phyloP scores from a whole-genome alignment of 2,329 filamentous ascomycete genomes.

The Aspergillus nomiae region DNA sequence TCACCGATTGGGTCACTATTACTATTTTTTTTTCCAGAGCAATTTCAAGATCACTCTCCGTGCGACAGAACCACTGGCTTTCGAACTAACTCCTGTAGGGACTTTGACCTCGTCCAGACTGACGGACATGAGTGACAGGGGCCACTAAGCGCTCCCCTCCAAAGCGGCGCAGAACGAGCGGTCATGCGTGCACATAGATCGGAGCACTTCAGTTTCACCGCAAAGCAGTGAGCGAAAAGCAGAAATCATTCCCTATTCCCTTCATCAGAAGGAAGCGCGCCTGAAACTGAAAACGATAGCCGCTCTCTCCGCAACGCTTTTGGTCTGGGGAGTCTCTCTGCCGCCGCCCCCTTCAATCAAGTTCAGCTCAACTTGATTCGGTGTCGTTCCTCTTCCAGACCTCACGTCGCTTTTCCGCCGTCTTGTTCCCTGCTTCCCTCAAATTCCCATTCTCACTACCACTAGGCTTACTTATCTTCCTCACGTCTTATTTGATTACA shows the following conservation, averaged over 20 bases:
- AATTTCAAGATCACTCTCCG: background rate
- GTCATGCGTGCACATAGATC: slow-evolving; percentile 38
- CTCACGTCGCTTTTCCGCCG: background rate
- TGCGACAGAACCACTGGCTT: slow-evolving; percentile 6
- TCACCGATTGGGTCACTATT: background rate
- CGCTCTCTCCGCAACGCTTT: background rate
- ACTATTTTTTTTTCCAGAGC: background rate
- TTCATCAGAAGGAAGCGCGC: slow-evolving; percentile 5
- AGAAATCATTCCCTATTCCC: slow-evolving; percentile 8
- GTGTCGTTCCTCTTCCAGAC: slow-evolving; percentile 5
- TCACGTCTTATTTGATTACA: slow-evolving; percentile 16
- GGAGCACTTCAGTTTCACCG: slow-evolving; percentile 25
- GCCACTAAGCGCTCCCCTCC: slow-evolving; percentile 27
- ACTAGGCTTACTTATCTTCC: background rate
- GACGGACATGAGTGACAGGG: slow-evolving; percentile 11
- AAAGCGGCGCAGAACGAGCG: slow-evolving; percentile 26
- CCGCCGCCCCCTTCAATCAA: slow-evolving; percentile 5
- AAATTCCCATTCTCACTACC: background rate
- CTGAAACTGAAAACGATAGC: slow-evolving; percentile 2
- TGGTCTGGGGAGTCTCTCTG: slow-evolving; percentile 6
- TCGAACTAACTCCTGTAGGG: slow-evolving; percentile 2
- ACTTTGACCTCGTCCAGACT: slow-evolving; percentile 6
- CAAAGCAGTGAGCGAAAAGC: slow-evolving; percentile 18
- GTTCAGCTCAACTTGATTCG: slow-evolving; percentile 6
- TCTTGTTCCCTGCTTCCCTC: background rate